phyloP scores from a whole-genome alignment of 176 grass and related monocot species.

The Phoenix dactylifera region DNA sequence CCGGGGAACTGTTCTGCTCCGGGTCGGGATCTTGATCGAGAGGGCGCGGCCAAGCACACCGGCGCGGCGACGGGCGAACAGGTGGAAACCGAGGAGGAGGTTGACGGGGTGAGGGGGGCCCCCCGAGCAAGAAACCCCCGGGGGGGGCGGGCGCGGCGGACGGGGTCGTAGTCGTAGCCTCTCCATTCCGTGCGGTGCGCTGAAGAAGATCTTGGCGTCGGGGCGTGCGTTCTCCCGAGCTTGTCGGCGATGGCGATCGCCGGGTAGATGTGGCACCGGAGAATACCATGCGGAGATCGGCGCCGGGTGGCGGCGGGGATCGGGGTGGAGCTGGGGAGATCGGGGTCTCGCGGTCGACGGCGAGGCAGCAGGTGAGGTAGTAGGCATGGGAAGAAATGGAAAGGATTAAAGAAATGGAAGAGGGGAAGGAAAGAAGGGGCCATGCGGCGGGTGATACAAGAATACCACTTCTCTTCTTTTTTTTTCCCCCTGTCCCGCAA shows the following conservation, averaged over 20 bases:
- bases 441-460: too few relatives aligned
- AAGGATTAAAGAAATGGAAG: too few relatives aligned
- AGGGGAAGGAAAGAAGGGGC: too few relatives aligned
- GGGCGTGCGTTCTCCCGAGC: constrained; percentile 38
- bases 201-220: constrained; percentile 37
- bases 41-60: constrained; percentile 47
- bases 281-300: constrained; percentile 39
- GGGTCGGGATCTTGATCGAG: constrained; percentile 57
- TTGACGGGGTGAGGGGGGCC: constrained; percentile 28
- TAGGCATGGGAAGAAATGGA: too few relatives aligned
- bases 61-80: constrained; percentile 42
- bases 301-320: too few relatives aligned
- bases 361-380: too few relatives aligned
- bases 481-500: too few relatives aligned
- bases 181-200: constrained; percentile 20
- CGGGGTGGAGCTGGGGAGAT: too few relatives aligned
- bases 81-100: constrained; percentile 33
- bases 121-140: too few relatives aligned
- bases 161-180: constrained; percentile 9
- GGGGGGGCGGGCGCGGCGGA: too few relatives aligned
- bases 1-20: constrained; percentile 74
- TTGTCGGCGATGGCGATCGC: constrained; percentile 69
- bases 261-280: constrained; percentile 59
- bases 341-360: too few relatives aligned
- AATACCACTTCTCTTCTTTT: too few relatives aligned